A percentile compares a stretch with the other conserved stretches of the same genome.
Evolutionary conservation across 2,329 filamentous ascomycete genomes (phyloP).

Genomic region (Fusarium praegraminearum): DNA sequence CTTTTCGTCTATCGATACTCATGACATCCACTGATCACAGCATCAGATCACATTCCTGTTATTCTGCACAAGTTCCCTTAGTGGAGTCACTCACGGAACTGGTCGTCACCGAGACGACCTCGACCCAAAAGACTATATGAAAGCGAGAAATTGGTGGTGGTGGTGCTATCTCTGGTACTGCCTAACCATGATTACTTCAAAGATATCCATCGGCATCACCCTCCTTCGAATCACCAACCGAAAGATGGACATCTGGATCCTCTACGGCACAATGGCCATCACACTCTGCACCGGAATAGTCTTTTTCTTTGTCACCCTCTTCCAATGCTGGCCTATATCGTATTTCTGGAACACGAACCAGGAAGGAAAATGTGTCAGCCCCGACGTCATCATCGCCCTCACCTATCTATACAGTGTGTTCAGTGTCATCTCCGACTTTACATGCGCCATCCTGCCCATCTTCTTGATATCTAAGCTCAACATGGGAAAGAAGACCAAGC

Average conservation of each 20-base stretch:
- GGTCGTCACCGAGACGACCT: conserved; percentile 55
- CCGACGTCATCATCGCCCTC: conserved; percentile 62
- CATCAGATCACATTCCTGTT: conserved; percentile 53
- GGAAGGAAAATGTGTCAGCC: conserved; percentile 53
- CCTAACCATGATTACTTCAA: conserved; percentile 54
- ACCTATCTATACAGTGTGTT: conserved; percentile 65
- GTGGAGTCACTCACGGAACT: conserved; percentile 56
- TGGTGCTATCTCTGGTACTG: conserved; percentile 55
- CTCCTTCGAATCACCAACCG: conserved; percentile 56
- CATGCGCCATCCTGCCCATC: conserved; percentile 64
- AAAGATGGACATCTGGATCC: conserved; percentile 51
- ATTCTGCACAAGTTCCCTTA: conserved; percentile 51
- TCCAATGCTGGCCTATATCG: conserved; percentile 56
- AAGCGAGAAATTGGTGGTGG: conserved; percentile 56
- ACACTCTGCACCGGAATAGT: conserved; percentile 54
- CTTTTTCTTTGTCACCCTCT: conserved; percentile 58
- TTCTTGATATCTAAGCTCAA: conserved; percentile 67
- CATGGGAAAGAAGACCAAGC: conserved; percentile 65
- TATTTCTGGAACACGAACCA: conserved; percentile 56
- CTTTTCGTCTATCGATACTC: neutral
- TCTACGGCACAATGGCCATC: conserved; percentile 52
- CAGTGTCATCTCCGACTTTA: conserved; percentile 64
- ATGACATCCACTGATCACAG: too few relatives aligned
- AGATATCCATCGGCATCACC: conserved; percentile 59
- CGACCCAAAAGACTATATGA: conserved; percentile 35